A percentile compares a stretch with the other conserved stretches of the same genome.
Conservation (phyloP, 176 grass and related monocot genomes). For the Thinopyrum elongatum region DNA sequence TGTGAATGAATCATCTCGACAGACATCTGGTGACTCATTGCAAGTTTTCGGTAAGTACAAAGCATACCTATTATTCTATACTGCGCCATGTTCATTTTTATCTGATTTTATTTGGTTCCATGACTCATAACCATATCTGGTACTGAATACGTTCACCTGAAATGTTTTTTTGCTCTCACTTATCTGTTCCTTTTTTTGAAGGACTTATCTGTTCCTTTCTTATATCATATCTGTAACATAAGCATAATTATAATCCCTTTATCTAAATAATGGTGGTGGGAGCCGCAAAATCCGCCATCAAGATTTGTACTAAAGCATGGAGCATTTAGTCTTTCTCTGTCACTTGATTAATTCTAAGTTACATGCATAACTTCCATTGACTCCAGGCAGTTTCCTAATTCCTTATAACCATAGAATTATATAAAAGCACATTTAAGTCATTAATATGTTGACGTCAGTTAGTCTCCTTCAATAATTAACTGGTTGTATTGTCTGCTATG, state of each 20-base stretch:
- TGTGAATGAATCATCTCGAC: constrained; percentile 81
- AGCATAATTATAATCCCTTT: background rate
- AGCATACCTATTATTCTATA: background rate
- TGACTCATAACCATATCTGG: background rate
- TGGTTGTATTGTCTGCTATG: constrained; percentile 22
- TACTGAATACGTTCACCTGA: constrained; percentile 7
- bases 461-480: background rate
- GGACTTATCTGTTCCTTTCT: background rate
- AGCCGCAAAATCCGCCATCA: background rate
- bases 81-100: constrained; percentile 28
- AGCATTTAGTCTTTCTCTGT: background rate
- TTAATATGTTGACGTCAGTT: background rate
- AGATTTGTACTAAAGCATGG: background rate
- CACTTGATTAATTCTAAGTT: constrained; percentile 5
- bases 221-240: constrained; percentile 13
- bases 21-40: constrained; percentile 57
- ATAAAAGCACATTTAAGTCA: background rate
- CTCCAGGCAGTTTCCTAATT: constrained; percentile 15
- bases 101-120: constrained; percentile 4
- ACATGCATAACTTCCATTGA: background rate
- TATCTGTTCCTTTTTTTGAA: background rate
- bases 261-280: constrained; percentile 3
- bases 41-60: constrained; percentile 58
- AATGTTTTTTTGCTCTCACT: background rate
- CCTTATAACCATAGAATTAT: constrained; percentile 8